Evolutionary conservation across 2,329 filamentous ascomycete species (phyloP).

Genomic region (Davidsoniella eucalypti): DNA sequence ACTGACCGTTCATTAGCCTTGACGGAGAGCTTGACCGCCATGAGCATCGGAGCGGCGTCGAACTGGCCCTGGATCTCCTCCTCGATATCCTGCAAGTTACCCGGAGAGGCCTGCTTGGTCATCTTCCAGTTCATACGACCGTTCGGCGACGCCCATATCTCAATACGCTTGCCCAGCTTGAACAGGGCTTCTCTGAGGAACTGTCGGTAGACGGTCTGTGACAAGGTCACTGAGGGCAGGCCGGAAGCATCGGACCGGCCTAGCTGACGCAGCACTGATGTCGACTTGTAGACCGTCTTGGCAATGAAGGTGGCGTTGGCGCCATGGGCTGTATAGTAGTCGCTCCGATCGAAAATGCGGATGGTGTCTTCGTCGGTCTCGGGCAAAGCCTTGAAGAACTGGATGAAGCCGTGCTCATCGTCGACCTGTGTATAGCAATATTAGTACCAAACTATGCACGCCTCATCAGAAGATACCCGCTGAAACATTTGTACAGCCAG

Average conservation of each 20-base stretch:
- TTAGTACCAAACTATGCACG: background rate
- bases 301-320: conserved; percentile 74
- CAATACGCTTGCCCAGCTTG: conserved; percentile 73
- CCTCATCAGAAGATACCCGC: background rate
- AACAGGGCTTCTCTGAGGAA: conserved; percentile 91
- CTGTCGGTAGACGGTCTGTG: conserved; percentile 83
- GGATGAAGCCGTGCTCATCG: conserved; percentile 93
- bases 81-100: conserved; percentile 92
- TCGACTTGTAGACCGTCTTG: conserved; percentile 86
- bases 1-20: conserved; percentile 74
- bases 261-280: conserved; percentile 80
- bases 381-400: conserved; percentile 80
- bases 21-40: conserved; percentile 85
- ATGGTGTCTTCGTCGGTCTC: conserved; percentile 56
- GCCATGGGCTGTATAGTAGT: conserved; percentile 91
- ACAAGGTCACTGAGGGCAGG: conserved; percentile 87
- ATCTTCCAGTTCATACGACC: conserved; percentile 86
- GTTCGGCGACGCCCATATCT: conserved; percentile 66
- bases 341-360: conserved; percentile 81
- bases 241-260: conserved; percentile 71
- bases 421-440: conserved; percentile 47
- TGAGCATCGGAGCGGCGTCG: conserved; percentile 81
- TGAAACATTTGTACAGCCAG: background rate
- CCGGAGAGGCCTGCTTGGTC: conserved; percentile 80
- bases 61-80: conserved; percentile 80